Evolutionary conservation across 176 grass and related monocot genomes (phyloP).

Genomic region (Rhynchospora pubera): DNA sequence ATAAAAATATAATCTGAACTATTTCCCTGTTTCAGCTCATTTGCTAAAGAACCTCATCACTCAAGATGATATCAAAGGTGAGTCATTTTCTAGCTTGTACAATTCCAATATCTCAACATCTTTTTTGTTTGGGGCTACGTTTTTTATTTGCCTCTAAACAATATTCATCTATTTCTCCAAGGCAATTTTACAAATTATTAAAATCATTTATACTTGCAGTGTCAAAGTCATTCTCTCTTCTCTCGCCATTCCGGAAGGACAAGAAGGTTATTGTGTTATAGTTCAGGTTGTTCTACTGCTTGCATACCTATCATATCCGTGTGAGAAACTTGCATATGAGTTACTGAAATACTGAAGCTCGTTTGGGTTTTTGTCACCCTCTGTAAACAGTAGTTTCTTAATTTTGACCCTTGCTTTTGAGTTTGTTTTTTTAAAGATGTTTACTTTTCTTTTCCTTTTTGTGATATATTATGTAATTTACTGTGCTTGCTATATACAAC

Average conservation of each 20-base stretch:
- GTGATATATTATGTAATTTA: slow-evolving; percentile 24
- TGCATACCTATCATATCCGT: background rate
- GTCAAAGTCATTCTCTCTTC: slow-evolving; percentile 22
- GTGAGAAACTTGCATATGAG: slow-evolving; percentile 6
- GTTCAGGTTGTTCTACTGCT: background rate
- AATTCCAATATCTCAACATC: slow-evolving; percentile 1
- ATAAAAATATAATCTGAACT: background rate
- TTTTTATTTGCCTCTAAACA: background rate
- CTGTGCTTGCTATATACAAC: slow-evolving; percentile 11
- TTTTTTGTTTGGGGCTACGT: background rate
- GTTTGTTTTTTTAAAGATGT: slow-evolving; percentile 4
- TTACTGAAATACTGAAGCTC: background rate
- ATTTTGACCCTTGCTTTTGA: background rate
- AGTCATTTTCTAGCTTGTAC: background rate
- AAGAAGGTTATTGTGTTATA: slow-evolving; percentile 21
- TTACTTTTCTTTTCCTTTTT: background rate
- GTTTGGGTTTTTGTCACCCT: slow-evolving; percentile 2
- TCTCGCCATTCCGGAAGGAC: slow-evolving; percentile 18
- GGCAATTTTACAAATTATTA: background rate
- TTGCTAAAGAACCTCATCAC: slow-evolving; percentile 24
- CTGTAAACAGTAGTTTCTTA: slow-evolving; percentile 22
- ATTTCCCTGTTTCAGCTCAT: slow-evolving; percentile 13
- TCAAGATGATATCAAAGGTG: slow-evolving; percentile 26
- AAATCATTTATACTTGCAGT: slow-evolving; percentile 8
- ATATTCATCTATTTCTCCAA: background rate